Evolutionary conservation across 768 basidiomycete species (phyloP).

Genomic region (Psilocybe subaeruginosa): DNA sequence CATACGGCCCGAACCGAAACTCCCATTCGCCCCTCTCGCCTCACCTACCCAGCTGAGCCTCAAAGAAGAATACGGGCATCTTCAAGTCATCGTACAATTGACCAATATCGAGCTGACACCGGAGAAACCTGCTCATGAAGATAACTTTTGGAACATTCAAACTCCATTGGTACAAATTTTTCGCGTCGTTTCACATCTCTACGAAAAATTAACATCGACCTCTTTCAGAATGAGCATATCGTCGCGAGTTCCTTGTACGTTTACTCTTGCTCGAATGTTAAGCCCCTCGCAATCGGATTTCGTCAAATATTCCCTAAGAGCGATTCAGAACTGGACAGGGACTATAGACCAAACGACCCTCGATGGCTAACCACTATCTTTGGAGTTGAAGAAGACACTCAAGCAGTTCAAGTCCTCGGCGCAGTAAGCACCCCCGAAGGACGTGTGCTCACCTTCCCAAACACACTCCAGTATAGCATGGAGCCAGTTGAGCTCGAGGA

Average conservation of each 20-base stretch:
- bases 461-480: constrained; percentile 43
- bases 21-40: constrained; percentile 5
- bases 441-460: constrained; percentile 43
- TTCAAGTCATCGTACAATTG: constrained; percentile 29
- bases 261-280: constrained; percentile 29
- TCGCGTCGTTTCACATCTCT: background rate
- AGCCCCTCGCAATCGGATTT: constrained; percentile 24
- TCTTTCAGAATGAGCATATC: constrained; percentile 34
- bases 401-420: constrained; percentile 33
- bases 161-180: constrained; percentile 22
- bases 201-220: background rate
- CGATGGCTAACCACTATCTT: constrained; percentile 31
- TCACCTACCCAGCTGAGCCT: constrained; percentile 12
- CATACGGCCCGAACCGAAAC: constrained; percentile 23
- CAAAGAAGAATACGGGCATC: constrained; percentile 11
- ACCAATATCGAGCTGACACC: constrained; percentile 33
- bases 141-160: constrained; percentile 32
- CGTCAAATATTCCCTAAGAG: constrained; percentile 12
- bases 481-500: constrained; percentile 39
- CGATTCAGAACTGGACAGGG: background rate
- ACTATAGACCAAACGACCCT: constrained; percentile 28
- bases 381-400: constrained; percentile 23
- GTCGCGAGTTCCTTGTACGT: constrained; percentile 32
- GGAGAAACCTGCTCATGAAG: constrained; percentile 27
- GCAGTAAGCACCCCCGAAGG: constrained; percentile 34